A percentile compares a stretch with the other conserved stretches of the same genome.
Conservation (phyloP, 192 early-diverging fungal species). For the Kickxella alabastrina region DNA sequence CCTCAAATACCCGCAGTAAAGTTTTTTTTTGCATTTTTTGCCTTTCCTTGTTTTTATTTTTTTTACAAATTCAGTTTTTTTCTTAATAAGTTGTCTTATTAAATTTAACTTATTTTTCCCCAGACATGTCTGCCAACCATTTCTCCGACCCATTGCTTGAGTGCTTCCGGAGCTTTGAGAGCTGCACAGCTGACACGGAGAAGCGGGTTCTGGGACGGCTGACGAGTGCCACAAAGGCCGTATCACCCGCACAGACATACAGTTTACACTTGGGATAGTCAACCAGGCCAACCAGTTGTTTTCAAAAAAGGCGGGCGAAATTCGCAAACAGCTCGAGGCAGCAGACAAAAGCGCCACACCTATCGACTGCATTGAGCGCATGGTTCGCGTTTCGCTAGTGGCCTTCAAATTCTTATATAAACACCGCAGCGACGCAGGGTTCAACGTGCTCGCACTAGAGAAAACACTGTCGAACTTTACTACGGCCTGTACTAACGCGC, state of each 20-base stretch:
- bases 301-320: constrained; percentile 12
- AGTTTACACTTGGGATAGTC: constrained; percentile 33
- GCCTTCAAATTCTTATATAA: constrained; percentile 25
- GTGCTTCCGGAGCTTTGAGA: constrained; percentile 14
- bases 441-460: constrained; percentile 35
- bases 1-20: no score
- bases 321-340: constrained; percentile 9
- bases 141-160: constrained; percentile 6
- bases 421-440: constrained; percentile 29
- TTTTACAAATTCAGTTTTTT: constrained; percentile 4
- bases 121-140: constrained; percentile 4
- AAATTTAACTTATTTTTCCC: neutral
- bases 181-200: constrained; percentile 27
- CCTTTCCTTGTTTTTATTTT: no score
- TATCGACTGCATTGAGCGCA: constrained; percentile 17
- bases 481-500: constrained; percentile 37
- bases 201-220: constrained; percentile 24
- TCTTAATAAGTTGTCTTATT: neutral
- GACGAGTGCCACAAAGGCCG: neutral
- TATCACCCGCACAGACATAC: constrained; percentile 16
- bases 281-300: constrained; percentile 47
- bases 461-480: constrained; percentile 41
- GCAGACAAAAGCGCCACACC: neutral
- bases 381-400: constrained; percentile 11
- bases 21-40: no score